Evolutionary conservation across 2,329 filamentous ascomycete species (phyloP), one percentile per base, ranked within the genome.

Genomic region (Ophiostoma sp.): DNA sequence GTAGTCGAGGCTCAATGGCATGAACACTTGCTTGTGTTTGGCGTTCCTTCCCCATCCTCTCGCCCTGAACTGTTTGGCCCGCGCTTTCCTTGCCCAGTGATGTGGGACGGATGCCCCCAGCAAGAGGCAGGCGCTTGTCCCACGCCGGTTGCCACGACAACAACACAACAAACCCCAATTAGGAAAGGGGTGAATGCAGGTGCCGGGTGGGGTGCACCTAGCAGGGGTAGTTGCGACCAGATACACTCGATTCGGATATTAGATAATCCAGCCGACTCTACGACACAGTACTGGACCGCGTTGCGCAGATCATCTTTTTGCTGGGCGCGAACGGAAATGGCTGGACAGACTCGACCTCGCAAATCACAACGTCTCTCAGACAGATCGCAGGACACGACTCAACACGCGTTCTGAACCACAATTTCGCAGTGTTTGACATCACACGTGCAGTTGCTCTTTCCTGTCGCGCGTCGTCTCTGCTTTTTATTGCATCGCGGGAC

Each of bases 131-230:
- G 72, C 28, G 64, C 71, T 55, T 61, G 72, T 61, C 50, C 61
- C 63, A 74, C 72, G 36, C 52, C 70, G 66, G 75, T 76, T 76
- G 74, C 70, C 69, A 76, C 70, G 72, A 74, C 75, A 75, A 76
- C 75, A 72, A 25, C 70, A 74, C 64, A 70, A 70, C 73, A 68
- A 72, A 59, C 12, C 72, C 59, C 19, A 45, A 36, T 22, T 50
- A 19, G 48, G 68, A 11, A 22, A 63, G 69, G 59, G n/a, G 59
- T 50, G 48, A 2, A 15, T 15, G 19, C 48, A 73, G 36, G 19
- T 39, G 36, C 12, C 45, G 9, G 25, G 66, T 70, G 36, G 68
- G 66, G 68, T 70, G 72, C 8, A 9, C 15, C 11, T 70, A 70
- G 25, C 33, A 48, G 17, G 25, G 17, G 64, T 9, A 52, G 28